Conservation (phyloP, 495 filamentous ascomycete genomes). For the Penicillium lividum region DNA sequence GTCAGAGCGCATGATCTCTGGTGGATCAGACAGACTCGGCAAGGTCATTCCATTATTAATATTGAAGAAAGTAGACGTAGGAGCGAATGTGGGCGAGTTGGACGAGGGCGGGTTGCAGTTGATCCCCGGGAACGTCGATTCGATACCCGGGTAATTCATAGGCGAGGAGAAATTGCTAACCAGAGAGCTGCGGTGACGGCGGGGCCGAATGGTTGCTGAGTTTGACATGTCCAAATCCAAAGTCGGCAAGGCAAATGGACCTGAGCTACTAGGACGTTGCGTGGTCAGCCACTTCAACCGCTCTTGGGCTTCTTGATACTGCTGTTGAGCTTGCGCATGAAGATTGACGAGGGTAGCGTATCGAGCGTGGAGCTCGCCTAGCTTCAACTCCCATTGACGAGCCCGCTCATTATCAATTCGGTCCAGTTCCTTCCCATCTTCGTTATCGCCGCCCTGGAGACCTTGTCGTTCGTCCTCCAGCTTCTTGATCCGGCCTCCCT, state of each 20-base stretch:
- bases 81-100: slow-evolving; percentile 51
- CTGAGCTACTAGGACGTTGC: slow-evolving; percentile 44
- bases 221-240: slow-evolving; percentile 46
- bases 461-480: slow-evolving; percentile 60
- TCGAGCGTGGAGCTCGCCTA: slow-evolving; percentile 49
- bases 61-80: slow-evolving; percentile 56
- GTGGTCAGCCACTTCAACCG: slow-evolving; percentile 50
- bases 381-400: slow-evolving; percentile 53
- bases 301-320: slow-evolving; percentile 56
- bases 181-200: slow-evolving; percentile 50
- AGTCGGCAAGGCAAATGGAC: slow-evolving; percentile 44
- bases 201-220: slow-evolving; percentile 45
- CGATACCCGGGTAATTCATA: slow-evolving; percentile 43
- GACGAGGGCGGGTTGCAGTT: slow-evolving; percentile 48
- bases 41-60: slow-evolving; percentile 59
- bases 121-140: slow-evolving; percentile 39
- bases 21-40: slow-evolving; percentile 38
- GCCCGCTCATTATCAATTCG: slow-evolving; percentile 59
- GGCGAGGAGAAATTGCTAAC: slow-evolving; percentile 51
- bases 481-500: slow-evolving; percentile 60
- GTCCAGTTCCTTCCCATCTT: slow-evolving; percentile 50
- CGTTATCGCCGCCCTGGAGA: slow-evolving; percentile 48
- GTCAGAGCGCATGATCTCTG: slow-evolving; percentile 43
- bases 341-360: slow-evolving; percentile 52
- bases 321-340: slow-evolving; percentile 50